phyloP scores from a whole-genome alignment of 176 grass and related monocot genomes.

The Zea luxurians region DNA sequence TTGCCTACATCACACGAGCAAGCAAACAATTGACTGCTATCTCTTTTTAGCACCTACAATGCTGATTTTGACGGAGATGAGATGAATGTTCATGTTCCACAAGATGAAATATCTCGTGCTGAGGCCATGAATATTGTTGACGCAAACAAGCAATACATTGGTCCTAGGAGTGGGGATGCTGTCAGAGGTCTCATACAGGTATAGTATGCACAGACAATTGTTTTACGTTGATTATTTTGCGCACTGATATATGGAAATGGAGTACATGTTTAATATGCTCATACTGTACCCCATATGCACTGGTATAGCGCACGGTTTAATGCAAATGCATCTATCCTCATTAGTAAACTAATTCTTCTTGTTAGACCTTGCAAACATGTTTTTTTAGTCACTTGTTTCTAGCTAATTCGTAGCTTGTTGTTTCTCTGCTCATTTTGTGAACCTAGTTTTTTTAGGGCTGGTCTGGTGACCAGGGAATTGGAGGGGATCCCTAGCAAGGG shows the following conservation, averaged over 20 bases:
- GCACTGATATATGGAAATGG: not conserved
- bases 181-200: constrained; percentile 97
- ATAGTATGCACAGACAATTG: not conserved
- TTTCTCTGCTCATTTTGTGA: not conserved
- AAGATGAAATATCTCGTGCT: constrained; percentile 97
- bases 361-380: not conserved
- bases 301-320: not conserved
- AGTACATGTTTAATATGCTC: constrained; percentile 19
- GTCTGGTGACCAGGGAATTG: no score
- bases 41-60: constrained; percentile 87
- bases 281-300: not conserved
- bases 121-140: constrained; percentile 92
- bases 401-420: not conserved
- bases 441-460: not conserved
- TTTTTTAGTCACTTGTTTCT: not conserved
- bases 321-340: not conserved
- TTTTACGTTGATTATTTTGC: not conserved
- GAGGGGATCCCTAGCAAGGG: no score
- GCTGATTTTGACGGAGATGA: constrained; percentile 99
- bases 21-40: constrained; percentile 6
- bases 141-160: constrained; percentile 95
- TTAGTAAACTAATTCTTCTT: not conserved
- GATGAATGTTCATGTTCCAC: constrained; percentile 96
- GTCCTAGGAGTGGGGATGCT: constrained; percentile 79
- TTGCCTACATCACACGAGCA: not conserved